Evolutionary conservation across 23 red algal species (phyloP), one percentile per base, ranked within the genome.

Genomic region (Pyropia haitanensis): DNA sequence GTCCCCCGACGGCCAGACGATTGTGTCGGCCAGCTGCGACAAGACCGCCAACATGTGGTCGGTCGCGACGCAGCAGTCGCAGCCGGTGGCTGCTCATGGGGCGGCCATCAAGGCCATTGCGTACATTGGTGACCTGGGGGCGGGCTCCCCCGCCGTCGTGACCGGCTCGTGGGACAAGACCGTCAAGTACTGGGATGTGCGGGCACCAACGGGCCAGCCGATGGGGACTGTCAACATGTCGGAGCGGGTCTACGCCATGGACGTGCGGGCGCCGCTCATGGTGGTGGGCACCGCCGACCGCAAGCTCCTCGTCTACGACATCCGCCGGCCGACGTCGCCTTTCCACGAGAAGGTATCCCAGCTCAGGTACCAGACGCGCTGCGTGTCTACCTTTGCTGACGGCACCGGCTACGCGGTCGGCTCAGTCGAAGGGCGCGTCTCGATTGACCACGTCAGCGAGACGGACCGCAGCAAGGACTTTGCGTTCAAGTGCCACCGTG

Each of bases 401-500:
- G 69, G 77, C 51, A 49, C 78, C 27, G 85, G 93, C 6, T 97
- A 80, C 57, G 93, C 93, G 0, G 81, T 97, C 0, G 85, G 83
- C 1, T 73, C 63, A 50, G 80, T 97, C 4, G 93, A 97, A 65
- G 93, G 93, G n/a, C 79, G 93, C 50, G 85, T 88, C 27, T 77
- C 70, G 49, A 97, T 97, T 31, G 93, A 97, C 50, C 81, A 97
- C 65, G 68, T 97, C 31, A 71, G 72, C 29, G 85, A 97, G 39
- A 70, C 87, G 18, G 85, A 88, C 71, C 68, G 73, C 13, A 80
- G 77, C 49, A 59, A 60, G 5, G 82, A 85, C 23, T 97, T 97
- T 58, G 93, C 93, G 15, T 97, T 90, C 74, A 97, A 97, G 49
- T 97, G 93, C 56, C 93, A 97, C 69, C 78, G 93, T 31, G 84